Evolutionary conservation across 108 stramenopile genomes (phyloP).

Genomic region (Skeletonema potamos): DNA sequence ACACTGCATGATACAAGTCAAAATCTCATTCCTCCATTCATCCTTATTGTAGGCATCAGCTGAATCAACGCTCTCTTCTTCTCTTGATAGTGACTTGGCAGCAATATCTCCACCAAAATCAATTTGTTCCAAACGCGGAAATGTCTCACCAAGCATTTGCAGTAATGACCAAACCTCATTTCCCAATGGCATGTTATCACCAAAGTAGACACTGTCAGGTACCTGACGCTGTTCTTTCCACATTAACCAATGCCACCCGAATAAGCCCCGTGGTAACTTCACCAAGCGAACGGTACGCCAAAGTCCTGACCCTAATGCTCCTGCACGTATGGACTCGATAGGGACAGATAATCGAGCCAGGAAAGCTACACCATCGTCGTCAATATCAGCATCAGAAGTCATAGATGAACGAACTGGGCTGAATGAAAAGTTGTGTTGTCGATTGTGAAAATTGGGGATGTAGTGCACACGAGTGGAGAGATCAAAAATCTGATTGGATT

Average conservation of each 20-base stretch:
- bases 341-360: conserved; percentile 29
- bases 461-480: conserved; percentile 23
- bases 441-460: conserved; percentile 11
- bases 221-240: conserved; percentile 10
- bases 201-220: neutral
- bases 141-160: conserved; percentile 27
- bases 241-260: conserved; percentile 29
- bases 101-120: conserved; percentile 46
- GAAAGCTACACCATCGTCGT: conserved; percentile 3
- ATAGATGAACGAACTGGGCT: neutral
- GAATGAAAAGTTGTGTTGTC: neutral
- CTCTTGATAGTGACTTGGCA: neutral
- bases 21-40: conserved; percentile 32
- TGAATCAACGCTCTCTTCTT: neutral
- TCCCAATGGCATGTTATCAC: conserved; percentile 12
- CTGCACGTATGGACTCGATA: conserved; percentile 34
- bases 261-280: conserved; percentile 31
- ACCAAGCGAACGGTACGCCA: conserved; percentile 45
- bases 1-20: conserved; percentile 28
- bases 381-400: neutral
- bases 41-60: neutral
- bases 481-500: conserved; percentile 42
- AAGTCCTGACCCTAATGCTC: conserved; percentile 36
- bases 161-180: conserved; percentile 34
- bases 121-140: conserved; percentile 36